Conservation (phyloP, 2,329 filamentous ascomycete species). For the Mariannaea sp. region DNA sequence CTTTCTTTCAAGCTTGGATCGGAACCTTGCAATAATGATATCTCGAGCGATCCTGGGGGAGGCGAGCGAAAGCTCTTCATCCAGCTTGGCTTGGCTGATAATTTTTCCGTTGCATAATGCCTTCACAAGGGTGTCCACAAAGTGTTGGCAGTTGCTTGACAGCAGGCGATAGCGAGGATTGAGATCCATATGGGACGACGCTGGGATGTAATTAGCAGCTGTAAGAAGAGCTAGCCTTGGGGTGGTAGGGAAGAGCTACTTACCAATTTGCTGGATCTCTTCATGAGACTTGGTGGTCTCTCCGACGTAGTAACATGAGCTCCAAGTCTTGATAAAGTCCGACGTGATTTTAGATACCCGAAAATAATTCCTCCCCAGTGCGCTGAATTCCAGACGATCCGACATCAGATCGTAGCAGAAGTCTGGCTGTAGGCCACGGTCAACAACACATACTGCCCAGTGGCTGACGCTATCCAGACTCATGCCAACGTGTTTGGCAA, state of each 20-base stretch:
- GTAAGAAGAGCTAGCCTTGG: rapidly evolving
- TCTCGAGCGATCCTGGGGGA: slow-evolving; percentile 35
- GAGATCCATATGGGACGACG: slow-evolving; percentile 21
- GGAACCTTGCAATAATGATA: slow-evolving; percentile 24
- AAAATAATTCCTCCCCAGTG: slow-evolving; percentile 34
- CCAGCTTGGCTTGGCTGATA: slow-evolving; percentile 32
- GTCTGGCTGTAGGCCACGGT: slow-evolving; percentile 25
- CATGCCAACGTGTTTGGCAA: slow-evolving; percentile 33
- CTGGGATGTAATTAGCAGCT: slow-evolving; percentile 11
- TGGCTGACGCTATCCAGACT: slow-evolving; percentile 36
- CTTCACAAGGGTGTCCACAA: slow-evolving; percentile 33
- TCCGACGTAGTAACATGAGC: slow-evolving; percentile 35
- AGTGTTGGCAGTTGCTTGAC: slow-evolving; percentile 35
- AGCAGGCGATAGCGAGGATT: slow-evolving; percentile 30
- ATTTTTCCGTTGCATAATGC: slow-evolving; percentile 36
- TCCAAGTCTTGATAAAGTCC: slow-evolving; percentile 34
- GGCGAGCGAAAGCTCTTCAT: slow-evolving; percentile 27
- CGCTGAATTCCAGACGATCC: slow-evolving; percentile 31
- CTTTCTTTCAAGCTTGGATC: slow-evolving; percentile 27
- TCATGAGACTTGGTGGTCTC: slow-evolving; percentile 35
- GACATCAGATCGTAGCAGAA: slow-evolving; percentile 38
- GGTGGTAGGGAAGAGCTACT: background rate
- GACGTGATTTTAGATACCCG: slow-evolving; percentile 26
- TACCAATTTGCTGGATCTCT: slow-evolving; percentile 32
- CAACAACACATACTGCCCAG: slow-evolving; percentile 35